A percentile compares a stretch with the other conserved stretches of the same genome.
Conservation (phyloP, 176 grass and related monocot genomes). For the Zoysia japonica region DNA sequence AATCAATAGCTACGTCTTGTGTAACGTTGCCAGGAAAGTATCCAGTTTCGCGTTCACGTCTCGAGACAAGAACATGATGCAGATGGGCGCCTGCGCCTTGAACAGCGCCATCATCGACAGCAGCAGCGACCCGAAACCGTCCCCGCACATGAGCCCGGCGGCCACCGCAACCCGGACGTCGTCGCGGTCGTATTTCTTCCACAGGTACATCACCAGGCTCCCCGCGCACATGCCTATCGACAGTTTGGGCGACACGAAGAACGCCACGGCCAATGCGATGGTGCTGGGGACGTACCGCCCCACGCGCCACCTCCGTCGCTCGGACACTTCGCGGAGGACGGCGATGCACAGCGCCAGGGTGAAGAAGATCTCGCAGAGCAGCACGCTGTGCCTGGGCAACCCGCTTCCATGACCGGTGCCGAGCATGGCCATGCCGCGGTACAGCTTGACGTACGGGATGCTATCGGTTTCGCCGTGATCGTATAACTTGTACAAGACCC, state of each 20-base stretch:
- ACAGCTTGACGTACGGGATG: constrained; percentile 47
- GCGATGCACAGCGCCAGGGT: constrained; percentile 28
- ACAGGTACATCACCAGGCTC: constrained; percentile 47
- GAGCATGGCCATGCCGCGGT: constrained; percentile 56
- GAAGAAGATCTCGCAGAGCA: constrained; percentile 44
- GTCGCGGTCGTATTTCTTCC: constrained; percentile 37
- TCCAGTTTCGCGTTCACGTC: constrained; percentile 43
- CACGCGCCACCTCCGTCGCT: constrained; percentile 27
- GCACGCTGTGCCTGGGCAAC: constrained; percentile 43
- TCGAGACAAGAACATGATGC: constrained; percentile 64
- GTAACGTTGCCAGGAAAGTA: constrained; percentile 34
- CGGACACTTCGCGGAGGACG: constrained; percentile 41
- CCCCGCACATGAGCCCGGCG: constrained; percentile 61
- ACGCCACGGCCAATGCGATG: constrained; percentile 48
- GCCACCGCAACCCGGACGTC: constrained; percentile 32
- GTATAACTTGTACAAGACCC: constrained; percentile 47
- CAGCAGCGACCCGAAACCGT: constrained; percentile 54
- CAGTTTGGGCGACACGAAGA: constrained; percentile 54
- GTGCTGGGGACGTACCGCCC: constrained; percentile 54
- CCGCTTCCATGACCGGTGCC: constrained; percentile 7
- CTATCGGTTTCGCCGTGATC: constrained; percentile 7
- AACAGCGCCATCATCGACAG: constrained; percentile 38
- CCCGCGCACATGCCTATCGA: constrained; percentile 53
- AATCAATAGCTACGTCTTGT: background rate
- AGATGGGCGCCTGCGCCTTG: constrained; percentile 45